Evolutionary conservation across 495 filamentous ascomycete species (phyloP).

Genomic region (Neurospora sp.): DNA sequence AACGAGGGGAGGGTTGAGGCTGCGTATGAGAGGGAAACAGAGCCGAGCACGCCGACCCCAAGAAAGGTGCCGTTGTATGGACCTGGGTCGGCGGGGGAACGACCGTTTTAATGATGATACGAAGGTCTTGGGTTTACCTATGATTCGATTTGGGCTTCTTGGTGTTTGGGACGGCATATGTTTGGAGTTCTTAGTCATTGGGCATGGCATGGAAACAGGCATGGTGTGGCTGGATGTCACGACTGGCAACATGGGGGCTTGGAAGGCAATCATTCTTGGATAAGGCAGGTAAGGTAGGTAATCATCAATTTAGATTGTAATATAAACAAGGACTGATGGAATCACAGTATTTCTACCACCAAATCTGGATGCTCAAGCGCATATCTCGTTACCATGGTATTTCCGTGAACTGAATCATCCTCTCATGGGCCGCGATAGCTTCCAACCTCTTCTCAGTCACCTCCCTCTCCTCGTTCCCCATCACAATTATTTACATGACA

Average conservation of each 20-base stretch:
- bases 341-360: no score
- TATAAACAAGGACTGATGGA: no score
- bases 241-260: background rate
- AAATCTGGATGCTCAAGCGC: no score
- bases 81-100: background rate
- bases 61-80: constrained; percentile 1
- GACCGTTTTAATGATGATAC: background rate
- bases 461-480: no score
- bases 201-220: background rate
- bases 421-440: no score
- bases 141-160: background rate
- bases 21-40: background rate
- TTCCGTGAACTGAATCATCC: no score
- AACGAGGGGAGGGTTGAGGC: background rate
- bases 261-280: background rate
- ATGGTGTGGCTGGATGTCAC: background rate
- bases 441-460: no score
- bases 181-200: background rate
- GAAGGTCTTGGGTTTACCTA: background rate
- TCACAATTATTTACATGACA: no score
- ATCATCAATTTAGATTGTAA: no score
- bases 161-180: background rate
- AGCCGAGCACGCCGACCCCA: constrained; percentile 11
- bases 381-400: no score
- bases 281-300: background rate